Conservation (phyloP, 345 rosid species). For the Eucalyptus cladocalyx region DNA sequence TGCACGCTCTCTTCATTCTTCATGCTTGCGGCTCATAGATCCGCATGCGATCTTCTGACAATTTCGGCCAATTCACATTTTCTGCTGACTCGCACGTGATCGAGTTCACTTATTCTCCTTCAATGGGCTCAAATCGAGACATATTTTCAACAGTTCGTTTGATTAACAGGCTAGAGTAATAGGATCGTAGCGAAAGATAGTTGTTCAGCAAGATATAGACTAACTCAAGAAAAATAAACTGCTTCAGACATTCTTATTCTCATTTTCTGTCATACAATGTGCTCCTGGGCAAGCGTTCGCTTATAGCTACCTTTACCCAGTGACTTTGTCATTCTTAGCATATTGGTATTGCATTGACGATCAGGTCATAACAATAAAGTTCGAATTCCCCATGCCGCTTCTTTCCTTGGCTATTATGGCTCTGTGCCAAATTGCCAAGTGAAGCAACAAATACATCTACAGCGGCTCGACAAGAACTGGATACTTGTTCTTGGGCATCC, state of each 20-base stretch:
- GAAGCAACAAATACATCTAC: neutral
- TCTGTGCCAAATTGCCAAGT: neutral
- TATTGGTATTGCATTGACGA: neutral
- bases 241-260: neutral
- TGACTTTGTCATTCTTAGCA: neutral
- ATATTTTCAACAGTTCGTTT: too few relatives aligned
- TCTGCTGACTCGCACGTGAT: too few relatives aligned
- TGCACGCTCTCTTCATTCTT: too few relatives aligned
- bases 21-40: too few relatives aligned
- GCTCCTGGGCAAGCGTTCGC: neutral
- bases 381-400: neutral
- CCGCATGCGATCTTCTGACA: too few relatives aligned
- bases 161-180: neutral
- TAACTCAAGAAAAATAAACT: neutral
- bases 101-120: too few relatives aligned
- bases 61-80: too few relatives aligned
- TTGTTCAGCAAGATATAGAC: neutral
- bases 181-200: neutral
- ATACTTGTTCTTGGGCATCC: conserved; percentile 48
- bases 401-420: neutral
- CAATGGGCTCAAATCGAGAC: too few relatives aligned
- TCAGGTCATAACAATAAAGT: neutral
- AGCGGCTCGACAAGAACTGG: conserved; percentile 28
- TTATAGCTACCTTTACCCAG: neutral
- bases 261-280: neutral